phyloP scores from a whole-genome alignment of 2,329 filamentous ascomycete species.

The Herpotrichia juniperi region DNA sequence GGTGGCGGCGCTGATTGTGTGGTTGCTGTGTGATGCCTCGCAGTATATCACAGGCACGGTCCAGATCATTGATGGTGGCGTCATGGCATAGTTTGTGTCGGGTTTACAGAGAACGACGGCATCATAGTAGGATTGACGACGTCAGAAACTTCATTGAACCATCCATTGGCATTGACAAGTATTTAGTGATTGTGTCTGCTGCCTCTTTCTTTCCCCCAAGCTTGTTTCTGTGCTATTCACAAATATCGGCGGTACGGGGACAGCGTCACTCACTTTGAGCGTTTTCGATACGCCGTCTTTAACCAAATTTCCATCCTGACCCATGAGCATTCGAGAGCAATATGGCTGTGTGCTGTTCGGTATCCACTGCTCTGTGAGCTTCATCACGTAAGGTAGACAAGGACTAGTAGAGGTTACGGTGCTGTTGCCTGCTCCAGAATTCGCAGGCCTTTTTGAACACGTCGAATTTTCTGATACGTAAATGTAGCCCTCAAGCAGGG shows the following conservation, averaged over 20 bases:
- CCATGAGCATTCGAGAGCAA: conserved; percentile 6
- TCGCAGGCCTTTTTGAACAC: background rate
- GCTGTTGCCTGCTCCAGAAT: background rate
- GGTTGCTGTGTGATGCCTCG: conserved; percentile 51
- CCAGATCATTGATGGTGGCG: conserved; percentile 53
- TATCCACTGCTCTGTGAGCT: conserved; percentile 28
- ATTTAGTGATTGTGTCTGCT: conserved; percentile 1
- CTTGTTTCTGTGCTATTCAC: background rate
- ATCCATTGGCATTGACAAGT: conserved; percentile 30
- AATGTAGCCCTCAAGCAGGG: conserved; percentile 30
- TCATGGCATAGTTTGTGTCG: conserved; percentile 22
- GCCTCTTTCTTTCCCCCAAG: background rate
- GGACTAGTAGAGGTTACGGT: background rate
- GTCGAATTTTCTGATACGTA: conserved; percentile 14
- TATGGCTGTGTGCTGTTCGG: conserved; percentile 18
- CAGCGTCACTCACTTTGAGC: background rate
- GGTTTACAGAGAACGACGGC: too few relatives aligned
- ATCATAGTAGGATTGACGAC: too few relatives aligned
- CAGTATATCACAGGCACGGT: conserved; percentile 53
- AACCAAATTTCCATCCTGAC: background rate
- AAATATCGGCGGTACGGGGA: background rate
- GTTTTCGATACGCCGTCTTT: background rate
- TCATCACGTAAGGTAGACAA: conserved; percentile 28
- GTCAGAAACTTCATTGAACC: conserved; percentile 20
- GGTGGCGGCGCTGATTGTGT: conserved; percentile 50